Base-by-base conservation (phyloP, 228 moss, liverwort and hornwort species). In the Sphagnum fallax region DNA sequence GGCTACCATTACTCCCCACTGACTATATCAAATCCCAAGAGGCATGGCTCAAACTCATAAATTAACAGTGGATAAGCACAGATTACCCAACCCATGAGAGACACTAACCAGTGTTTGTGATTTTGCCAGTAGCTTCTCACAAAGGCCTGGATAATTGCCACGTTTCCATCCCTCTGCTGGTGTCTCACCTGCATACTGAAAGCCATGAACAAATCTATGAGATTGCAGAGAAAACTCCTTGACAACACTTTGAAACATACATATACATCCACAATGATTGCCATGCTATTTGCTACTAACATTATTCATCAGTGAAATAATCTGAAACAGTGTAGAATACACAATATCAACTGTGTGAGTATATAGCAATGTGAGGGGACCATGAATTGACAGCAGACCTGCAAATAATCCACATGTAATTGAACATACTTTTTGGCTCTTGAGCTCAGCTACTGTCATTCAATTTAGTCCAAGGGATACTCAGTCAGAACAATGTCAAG, bases 31-130 rank as follows among this genome's bases (percentile, higher is more conserved):
- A 32, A 32, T 32, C 32, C 32, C 32, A 32, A 32, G 32, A 32
- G 32, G 32, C 32, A 32, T 32, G 2, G 32, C 32, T 32, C 32
- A 32, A 32, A 32, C 32, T 32, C 32, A 32, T 32, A 32, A 32
- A 32, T 32, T 32, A 32, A 32, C 32, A 32, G 32, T 55, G 55
- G 55, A 8, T 55, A 55, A 55, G 12, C 4, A 32, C 16, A 18
- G 64, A 64, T 47, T 11, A 16, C 16, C 47, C 14, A 16, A 4
- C 8, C 13, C 64, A 64, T 64, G 47, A 64, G 5, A 52, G 50
- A 49, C 15, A 73, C 85, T 57, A 81, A 98, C 98, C 84, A 98
- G 82, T 63, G 87, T 79, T 73, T 94, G 98, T 47, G 98, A 98
- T 74, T 98, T 94, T 76, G 83, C 82, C 6, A 98, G 61, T 50